These are phyloP conservation scores for Euphrasia confusa DNA, from an alignment of 257 asterid genomes.

Conservation along the genomic window DNA sequence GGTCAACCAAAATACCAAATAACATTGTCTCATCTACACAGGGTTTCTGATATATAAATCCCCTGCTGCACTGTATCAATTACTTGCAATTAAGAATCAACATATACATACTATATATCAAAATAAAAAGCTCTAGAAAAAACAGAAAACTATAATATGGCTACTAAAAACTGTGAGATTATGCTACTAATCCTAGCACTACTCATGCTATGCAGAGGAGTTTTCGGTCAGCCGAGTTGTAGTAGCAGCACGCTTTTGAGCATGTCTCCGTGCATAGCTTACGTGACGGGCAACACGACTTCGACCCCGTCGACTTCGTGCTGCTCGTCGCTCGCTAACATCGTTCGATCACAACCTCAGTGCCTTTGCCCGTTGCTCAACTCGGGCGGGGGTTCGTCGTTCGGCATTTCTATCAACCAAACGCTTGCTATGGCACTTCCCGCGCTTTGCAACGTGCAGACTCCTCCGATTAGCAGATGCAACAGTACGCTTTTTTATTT, in stretches of 20 bases:
- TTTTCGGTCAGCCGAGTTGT: conserved; percentile 41
- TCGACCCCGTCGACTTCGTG: conserved; percentile 40
- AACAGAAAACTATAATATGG: conserved; percentile 11
- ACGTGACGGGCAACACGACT: conserved; percentile 45
- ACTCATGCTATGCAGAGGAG: conserved; percentile 22
- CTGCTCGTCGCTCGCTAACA: conserved; percentile 39
- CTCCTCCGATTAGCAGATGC: conserved; percentile 41
- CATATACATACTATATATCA: background rate
- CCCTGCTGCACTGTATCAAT: background rate
- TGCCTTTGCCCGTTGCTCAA: conserved; percentile 43
- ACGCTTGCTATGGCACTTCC: conserved; percentile 54
- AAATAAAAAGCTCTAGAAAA: background rate
- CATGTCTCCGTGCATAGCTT: conserved; percentile 45
- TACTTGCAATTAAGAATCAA: background rate
- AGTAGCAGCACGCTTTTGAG: conserved; percentile 34
- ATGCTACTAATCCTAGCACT: conserved; percentile 19
- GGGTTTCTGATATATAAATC: conserved; percentile 16
- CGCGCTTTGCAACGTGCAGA: conserved; percentile 38
- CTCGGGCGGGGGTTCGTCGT: conserved; percentile 28
- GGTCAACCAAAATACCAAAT: conserved; percentile 40
- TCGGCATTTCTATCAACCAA: conserved; percentile 38
- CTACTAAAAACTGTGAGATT: conserved; percentile 12
- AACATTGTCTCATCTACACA: conserved; percentile 17
- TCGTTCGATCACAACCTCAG: conserved; percentile 40
- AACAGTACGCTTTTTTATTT: conserved; percentile 32